Evolutionary conservation across 2,329 filamentous ascomycete species (phyloP), one percentile per base, ranked within the genome.

Genomic region (Paecilomyces sp.): DNA sequence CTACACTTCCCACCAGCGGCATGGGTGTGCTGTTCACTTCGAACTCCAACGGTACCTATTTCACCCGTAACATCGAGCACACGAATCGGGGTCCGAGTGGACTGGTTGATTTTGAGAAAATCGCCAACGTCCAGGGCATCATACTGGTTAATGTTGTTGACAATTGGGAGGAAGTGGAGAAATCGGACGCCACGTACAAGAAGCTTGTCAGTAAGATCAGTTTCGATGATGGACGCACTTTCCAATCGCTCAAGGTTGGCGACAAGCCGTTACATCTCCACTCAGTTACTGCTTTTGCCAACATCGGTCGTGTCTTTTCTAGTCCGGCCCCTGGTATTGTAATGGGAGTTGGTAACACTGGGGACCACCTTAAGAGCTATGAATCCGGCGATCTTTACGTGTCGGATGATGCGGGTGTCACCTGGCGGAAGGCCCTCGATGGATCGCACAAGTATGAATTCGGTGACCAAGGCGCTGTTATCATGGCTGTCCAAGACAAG

Each of bases 21-120:
- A 93, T 96, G 85, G 95, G 94, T 34, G 87, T 89, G 11, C 81
- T 99, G 59, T 93, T 97, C 70, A 96, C 92, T 5, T 97, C 93
- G 72, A 99, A 99, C 73, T 97, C 92, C 33, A 95, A 97, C 71
- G 94, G 94, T 62, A 97, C 92, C 2, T 97, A 93, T 74, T 99
- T 97, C 72, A 94, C 90, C 1, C 87, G 89, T 69, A 97, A 96
- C 68, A 84, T 93, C 59, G 90, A 95, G 61, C 89, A 97, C 73
- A 97, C 93, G 34, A 97, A 99, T 74, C 89, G 92, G 67, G 89
- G 93, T 68, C 67, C 72, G 9, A 76, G 78, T 30, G 92, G 91
- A 2, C 84, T 87, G 60, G 92, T 99, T 56, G 94, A 99, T 73
- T 99, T 97, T 68, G 94, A 99, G 72, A 96, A 96, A 76, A 87